A percentile compares a stretch with the other conserved stretches of the same genome.
Evolutionary conservation across 2,329 filamentous ascomycete species (phyloP).

Genomic region (Exophiala viscosa): DNA sequence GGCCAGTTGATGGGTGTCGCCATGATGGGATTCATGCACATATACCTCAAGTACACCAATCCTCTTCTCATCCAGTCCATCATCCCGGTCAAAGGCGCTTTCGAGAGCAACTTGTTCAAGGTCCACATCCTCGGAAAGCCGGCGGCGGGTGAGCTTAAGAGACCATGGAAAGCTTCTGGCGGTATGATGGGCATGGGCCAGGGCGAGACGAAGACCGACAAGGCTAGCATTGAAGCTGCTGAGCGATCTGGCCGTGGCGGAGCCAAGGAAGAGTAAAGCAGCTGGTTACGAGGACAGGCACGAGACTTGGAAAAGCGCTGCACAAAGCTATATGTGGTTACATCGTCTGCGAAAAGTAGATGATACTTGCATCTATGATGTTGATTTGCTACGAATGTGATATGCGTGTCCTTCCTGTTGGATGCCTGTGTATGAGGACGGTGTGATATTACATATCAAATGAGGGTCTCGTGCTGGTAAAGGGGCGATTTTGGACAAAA

Average conservation of each 20-base stretch:
- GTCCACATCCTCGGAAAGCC: conserved; percentile 87
- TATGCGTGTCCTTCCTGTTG: too few species aligned
- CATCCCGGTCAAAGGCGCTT: conserved; percentile 90
- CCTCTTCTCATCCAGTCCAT: conserved; percentile 97
- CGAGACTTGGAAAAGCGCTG: not conserved
- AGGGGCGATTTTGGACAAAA: not conserved
- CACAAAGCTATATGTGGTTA: too few species aligned
- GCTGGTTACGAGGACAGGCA: not conserved
- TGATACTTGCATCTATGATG: too few species aligned
- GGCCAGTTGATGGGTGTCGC: conserved; percentile 90
- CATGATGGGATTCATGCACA: conserved; percentile 98
- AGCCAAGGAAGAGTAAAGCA: conserved; percentile 48
- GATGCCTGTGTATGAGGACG: too few species aligned
- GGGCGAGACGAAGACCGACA: conserved; percentile 78
- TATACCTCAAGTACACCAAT: conserved; percentile 99
- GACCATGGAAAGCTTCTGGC: conserved; percentile 84
- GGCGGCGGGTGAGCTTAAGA: conserved; percentile 84
- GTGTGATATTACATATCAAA: too few species aligned
- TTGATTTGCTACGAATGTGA: too few species aligned
- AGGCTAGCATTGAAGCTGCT: conserved; percentile 63
- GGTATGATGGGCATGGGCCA: conserved; percentile 75
- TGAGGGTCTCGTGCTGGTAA: too few species aligned
- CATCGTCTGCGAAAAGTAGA: too few species aligned
- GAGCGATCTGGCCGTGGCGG: conserved; percentile 50
- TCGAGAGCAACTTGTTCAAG: conserved; percentile 95